These are phyloP conservation scores for Fusarium goolgardi DNA, from an alignment of 2,329 filamentous ascomycete genomes.

Conservation along the genomic window DNA sequence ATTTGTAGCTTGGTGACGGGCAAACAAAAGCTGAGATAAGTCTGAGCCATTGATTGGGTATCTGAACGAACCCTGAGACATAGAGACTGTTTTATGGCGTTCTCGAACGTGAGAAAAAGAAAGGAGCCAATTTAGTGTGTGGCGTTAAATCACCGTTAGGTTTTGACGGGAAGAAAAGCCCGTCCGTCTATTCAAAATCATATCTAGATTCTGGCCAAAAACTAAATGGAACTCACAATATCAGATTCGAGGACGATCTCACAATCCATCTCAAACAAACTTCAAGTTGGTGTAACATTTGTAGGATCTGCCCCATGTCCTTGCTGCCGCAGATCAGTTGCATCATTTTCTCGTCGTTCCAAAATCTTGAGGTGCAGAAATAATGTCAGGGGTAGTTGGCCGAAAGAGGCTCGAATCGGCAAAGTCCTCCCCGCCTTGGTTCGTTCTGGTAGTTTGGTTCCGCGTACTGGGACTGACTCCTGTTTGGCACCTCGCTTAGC, in stretches of 20 bases:
- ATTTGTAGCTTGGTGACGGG: not conserved
- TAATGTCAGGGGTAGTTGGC: not conserved
- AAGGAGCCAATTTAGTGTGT: not conserved
- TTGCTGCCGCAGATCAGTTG: constrained; percentile 5
- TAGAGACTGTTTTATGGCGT: not conserved
- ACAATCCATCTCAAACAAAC: not conserved
- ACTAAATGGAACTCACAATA: not conserved
- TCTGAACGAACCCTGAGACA: constrained; percentile 1
- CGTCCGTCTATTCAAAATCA: not conserved
- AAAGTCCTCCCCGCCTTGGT: not conserved
- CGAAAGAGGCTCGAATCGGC: not conserved
- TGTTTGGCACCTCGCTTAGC: not conserved
- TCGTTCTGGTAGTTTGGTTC: not conserved
- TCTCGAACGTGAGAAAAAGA: not conserved
- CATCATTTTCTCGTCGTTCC: not conserved
- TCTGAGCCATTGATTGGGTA: not conserved
- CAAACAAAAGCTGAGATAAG: not conserved
- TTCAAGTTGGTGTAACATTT: not conserved
- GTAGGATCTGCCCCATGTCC: not conserved
- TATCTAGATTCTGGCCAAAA: not conserved
- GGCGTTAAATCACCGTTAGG: not conserved
- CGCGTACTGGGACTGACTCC: not conserved
- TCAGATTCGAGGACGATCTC: fast-evolving
- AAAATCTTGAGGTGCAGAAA: not conserved
- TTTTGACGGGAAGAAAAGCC: too few relatives aligned